Evolutionary conservation across 73 alveolate genomes (phyloP).

Genomic region (Loxodes magnus): DNA sequence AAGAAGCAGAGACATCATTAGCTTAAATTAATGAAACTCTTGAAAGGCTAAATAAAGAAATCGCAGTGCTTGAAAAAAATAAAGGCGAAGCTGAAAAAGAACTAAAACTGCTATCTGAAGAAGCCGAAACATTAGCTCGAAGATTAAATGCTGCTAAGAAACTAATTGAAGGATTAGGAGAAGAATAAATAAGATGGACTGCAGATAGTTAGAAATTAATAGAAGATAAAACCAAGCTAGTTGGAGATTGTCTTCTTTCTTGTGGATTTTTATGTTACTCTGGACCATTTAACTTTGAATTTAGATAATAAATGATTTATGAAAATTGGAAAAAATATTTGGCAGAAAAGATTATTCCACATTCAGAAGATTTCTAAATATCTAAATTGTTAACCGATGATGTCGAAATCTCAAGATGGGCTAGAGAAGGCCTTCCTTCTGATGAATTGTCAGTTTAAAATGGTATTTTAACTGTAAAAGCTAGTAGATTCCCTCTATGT

Average conservation of each 20-base stretch:
- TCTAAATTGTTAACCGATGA: slow-evolving; percentile 93
- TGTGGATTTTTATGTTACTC: slow-evolving; percentile 85
- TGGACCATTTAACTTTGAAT: slow-evolving; percentile 73
- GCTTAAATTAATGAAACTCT: slow-evolving; percentile 45
- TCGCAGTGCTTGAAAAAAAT: slow-evolving; percentile 47
- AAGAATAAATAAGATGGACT: slow-evolving; percentile 90
- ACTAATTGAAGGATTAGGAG: slow-evolving; percentile 86
- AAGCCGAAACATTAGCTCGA: slow-evolving; percentile 77
- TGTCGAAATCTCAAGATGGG: slow-evolving; percentile 97
- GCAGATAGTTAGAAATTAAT: slow-evolving; percentile 69
- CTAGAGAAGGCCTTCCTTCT: slow-evolving; percentile 96
- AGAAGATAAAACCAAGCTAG: slow-evolving; percentile 74
- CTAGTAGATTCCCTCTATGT: slow-evolving; percentile 97
- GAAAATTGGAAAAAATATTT: slow-evolving; percentile 89
- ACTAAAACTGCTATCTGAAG: slow-evolving; percentile 47
- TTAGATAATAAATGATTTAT: slow-evolving; percentile 91
- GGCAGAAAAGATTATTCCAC: slow-evolving; percentile 70
- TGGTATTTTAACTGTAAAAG: slow-evolving; percentile 93
- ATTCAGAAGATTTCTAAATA: slow-evolving; percentile 80
- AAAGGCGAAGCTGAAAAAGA: slow-evolving; percentile 42
- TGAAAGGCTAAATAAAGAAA: slow-evolving; percentile 45
- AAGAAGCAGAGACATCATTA: slow-evolving; percentile 41
- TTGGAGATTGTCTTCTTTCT: slow-evolving; percentile 95
- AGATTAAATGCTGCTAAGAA: slow-evolving; percentile 92
- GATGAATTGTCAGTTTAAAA: slow-evolving; percentile 96